Conservation (phyloP, 768 basidiomycete species). For the Mycena vulgaris region DNA sequence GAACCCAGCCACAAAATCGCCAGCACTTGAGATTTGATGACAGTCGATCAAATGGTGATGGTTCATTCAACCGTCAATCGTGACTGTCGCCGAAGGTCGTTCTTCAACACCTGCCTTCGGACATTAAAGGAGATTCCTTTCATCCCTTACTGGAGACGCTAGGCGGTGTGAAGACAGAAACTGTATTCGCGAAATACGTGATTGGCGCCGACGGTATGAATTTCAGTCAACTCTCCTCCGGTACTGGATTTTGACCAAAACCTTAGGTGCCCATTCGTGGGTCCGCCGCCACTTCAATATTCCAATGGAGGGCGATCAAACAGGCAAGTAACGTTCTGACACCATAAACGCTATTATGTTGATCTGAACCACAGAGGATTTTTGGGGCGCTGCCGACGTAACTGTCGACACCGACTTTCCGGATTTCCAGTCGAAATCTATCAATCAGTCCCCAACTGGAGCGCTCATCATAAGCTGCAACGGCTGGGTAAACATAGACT, state of each 20-base stretch:
- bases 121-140: neutral
- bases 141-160: neutral
- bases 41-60: no score
- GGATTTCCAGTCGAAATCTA: conserved; percentile 59
- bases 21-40: no score
- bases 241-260: no score
- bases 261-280: conserved; percentile 57
- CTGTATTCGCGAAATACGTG: conserved; percentile 49
- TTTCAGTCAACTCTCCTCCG: no score
- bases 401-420: conserved; percentile 59
- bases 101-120: conserved; percentile 4
- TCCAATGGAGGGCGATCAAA: conserved; percentile 59
- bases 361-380: conserved; percentile 54
- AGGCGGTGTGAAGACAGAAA: conserved; percentile 30
- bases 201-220: conserved; percentile 49
- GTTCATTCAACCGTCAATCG: no score
- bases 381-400: conserved; percentile 68
- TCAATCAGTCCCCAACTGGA: conserved; percentile 61
- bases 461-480: conserved; percentile 36
- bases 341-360: no score
- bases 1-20: no score
- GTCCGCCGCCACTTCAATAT: conserved; percentile 60
- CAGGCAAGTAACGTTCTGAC: conserved; percentile 11
- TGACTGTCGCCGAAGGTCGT: neutral
- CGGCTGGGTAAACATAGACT: neutral